A percentile compares a stretch with the other conserved stretches of the same genome.
Conservation (phyloP, 768 basidiomycete genomes). For the Pleurotus djamor region DNA sequence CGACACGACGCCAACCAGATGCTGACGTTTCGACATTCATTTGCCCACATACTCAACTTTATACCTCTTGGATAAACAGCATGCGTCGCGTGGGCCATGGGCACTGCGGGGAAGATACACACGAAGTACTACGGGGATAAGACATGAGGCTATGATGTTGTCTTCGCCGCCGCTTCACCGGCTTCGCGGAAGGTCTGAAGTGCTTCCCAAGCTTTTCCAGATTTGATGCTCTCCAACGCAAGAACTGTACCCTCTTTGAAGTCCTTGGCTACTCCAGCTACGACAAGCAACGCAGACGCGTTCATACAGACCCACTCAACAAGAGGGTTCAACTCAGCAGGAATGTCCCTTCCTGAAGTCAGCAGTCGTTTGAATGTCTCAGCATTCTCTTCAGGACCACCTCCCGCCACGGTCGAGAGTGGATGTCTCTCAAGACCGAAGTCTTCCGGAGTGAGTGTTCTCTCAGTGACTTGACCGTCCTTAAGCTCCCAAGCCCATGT, state of each 20-base stretch:
- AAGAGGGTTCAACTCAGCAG: constrained; percentile 57
- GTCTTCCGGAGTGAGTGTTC: constrained; percentile 60
- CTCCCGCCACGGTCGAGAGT: constrained; percentile 67
- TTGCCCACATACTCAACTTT: too few relatives aligned
- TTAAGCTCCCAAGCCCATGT: constrained; percentile 84
- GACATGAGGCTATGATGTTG: neutral
- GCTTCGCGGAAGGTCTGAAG: constrained; percentile 48
- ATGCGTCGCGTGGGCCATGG: too few relatives aligned
- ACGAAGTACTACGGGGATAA: too few relatives aligned
- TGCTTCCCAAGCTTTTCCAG: constrained; percentile 60
- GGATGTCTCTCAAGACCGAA: constrained; percentile 81
- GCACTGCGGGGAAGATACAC: too few relatives aligned
- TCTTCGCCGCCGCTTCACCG: constrained; percentile 26
- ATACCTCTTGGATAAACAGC: too few relatives aligned
- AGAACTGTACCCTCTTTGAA: constrained; percentile 70
- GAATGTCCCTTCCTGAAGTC: constrained; percentile 52
- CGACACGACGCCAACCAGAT: too few relatives aligned
- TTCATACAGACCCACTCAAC: constrained; percentile 90
- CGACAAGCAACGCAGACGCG: constrained; percentile 82
- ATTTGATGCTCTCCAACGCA: constrained; percentile 59
- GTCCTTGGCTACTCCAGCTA: constrained; percentile 72
- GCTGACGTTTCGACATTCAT: too few relatives aligned
- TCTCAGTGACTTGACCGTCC: constrained; percentile 62
- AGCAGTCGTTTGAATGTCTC: constrained; percentile 66
- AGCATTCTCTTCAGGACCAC: constrained; percentile 80